Conservation (phyloP, 2,329 filamentous ascomycete genomes). For the Cercospora brassicicola region DNA sequence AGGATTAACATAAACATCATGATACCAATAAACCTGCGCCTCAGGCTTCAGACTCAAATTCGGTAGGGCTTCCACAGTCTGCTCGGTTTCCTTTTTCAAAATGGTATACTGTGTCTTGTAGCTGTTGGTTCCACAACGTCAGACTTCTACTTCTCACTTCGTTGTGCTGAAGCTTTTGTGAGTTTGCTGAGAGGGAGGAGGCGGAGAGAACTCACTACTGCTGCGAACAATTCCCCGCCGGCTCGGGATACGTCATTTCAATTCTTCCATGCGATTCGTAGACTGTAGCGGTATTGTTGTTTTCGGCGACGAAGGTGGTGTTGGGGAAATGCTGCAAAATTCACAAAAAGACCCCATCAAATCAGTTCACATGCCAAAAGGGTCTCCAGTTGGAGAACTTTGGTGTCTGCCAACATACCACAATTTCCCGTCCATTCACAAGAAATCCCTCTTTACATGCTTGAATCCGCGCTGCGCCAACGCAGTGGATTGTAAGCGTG, state of each 20-base stretch:
- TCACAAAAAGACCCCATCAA: too few species aligned
- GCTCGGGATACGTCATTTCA: slow-evolving; percentile 7
- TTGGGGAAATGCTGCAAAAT: background rate
- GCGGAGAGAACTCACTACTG: slow-evolving; percentile 11
- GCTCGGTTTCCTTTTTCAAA: slow-evolving; percentile 2
- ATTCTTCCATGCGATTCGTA: slow-evolving; percentile 15
- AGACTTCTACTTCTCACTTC: too few species aligned
- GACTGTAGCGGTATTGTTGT: slow-evolving; percentile 10
- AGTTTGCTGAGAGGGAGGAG: too few species aligned
- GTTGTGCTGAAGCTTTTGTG: too few species aligned
- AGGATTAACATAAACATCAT: background rate
- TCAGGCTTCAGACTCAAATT: slow-evolving; percentile 9
- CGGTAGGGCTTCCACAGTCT: background rate
- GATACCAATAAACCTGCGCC: slow-evolving; percentile 7
- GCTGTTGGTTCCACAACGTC: background rate
- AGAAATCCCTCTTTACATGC: slow-evolving; percentile 12
- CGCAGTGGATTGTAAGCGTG: slow-evolving; percentile 14
- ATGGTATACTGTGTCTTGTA: slow-evolving; percentile 1
- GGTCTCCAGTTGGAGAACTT: background rate
- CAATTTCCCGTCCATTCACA: background rate
- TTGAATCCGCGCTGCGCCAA: slow-evolving; percentile 7
- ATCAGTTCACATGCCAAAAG: too few species aligned
- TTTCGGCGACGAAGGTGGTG: slow-evolving; percentile 4
- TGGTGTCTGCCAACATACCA: background rate
- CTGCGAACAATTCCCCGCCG: slow-evolving; percentile 13